A percentile compares a stretch with the other conserved stretches of the same genome.
Conservation (phyloP, 208 protist species). For the Crithidia mellificae region DNA sequence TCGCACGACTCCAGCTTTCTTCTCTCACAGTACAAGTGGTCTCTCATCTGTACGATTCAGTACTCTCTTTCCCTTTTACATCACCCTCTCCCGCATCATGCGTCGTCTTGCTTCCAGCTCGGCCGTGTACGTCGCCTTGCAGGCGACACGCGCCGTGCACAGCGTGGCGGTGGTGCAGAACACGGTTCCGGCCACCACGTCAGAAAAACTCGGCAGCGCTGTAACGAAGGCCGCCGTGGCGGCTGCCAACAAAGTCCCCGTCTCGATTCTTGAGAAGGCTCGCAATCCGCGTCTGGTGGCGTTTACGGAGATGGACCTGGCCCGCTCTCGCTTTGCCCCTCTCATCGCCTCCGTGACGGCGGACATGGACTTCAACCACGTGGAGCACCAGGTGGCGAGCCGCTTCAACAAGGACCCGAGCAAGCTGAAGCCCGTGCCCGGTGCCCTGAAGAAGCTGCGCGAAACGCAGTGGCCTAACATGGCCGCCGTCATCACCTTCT, state of each 20-base stretch:
- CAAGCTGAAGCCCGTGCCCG: slow-evolving; percentile 46
- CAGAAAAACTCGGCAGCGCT: slow-evolving; percentile 50
- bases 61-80: slow-evolving; percentile 16
- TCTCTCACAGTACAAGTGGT: slow-evolving; percentile 10
- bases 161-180: slow-evolving; percentile 60
- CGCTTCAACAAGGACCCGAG: slow-evolving; percentile 27
- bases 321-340: slow-evolving; percentile 56
- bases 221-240: slow-evolving; percentile 56
- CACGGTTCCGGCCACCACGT: slow-evolving; percentile 28
- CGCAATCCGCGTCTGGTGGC: slow-evolving; percentile 51
- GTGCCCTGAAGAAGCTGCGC: slow-evolving; percentile 70
- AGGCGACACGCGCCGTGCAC: slow-evolving; percentile 41
- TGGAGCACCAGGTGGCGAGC: slow-evolving; percentile 60
- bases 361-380: slow-evolving; percentile 55
- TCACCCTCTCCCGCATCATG: slow-evolving; percentile 3
- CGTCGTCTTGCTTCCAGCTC: slow-evolving; percentile 28
- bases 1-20: slow-evolving; percentile 27
- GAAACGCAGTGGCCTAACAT: slow-evolving; percentile 67
- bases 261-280: slow-evolving; percentile 47
- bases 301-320: slow-evolving; percentile 74
- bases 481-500: slow-evolving; percentile 59
- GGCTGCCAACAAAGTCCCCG: slow-evolving; percentile 54
- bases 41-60: too few relatives aligned
- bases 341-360: slow-evolving; percentile 62
- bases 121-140: slow-evolving; percentile 14